Conservation (phyloP, 495 filamentous ascomycete genomes). For the Aspergillus affinis region DNA sequence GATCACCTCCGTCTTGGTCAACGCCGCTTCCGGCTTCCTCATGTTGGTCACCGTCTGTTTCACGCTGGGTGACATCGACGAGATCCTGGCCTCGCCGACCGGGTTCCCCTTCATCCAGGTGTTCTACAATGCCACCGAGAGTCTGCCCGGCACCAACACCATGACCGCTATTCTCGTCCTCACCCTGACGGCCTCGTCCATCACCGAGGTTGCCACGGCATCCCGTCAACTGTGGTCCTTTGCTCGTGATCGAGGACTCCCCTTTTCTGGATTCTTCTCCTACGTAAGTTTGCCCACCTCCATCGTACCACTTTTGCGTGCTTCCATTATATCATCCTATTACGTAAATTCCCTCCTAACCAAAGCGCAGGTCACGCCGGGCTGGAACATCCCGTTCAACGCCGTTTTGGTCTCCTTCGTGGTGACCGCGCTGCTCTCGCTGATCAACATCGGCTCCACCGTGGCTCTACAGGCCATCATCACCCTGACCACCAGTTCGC, state of each 20-base stretch:
- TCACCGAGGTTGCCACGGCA: constrained; percentile 55
- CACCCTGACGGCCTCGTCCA: constrained; percentile 46
- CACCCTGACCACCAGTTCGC: constrained; percentile 45
- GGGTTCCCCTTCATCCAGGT: constrained; percentile 56
- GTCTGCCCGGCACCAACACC: constrained; percentile 42
- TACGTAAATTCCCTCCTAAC: not conserved
- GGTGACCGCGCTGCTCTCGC: constrained; percentile 47
- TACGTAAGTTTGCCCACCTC: constrained; percentile 35
- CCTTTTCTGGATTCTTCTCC: constrained; percentile 51
- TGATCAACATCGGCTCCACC: constrained; percentile 54
- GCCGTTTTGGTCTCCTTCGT: constrained; percentile 48
- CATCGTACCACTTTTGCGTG: not conserved
- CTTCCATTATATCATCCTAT: not conserved
- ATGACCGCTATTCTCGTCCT: constrained; percentile 54
- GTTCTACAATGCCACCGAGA: constrained; percentile 50
- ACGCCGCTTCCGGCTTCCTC: constrained; percentile 50
- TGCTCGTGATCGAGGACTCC: constrained; percentile 56
- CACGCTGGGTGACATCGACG: constrained; percentile 50
- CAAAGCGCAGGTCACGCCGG: constrained; percentile 40
- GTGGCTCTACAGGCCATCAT: constrained; percentile 51
- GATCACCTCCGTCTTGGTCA: constrained; percentile 48
- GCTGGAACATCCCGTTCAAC: constrained; percentile 54
- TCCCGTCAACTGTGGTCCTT: constrained; percentile 60
- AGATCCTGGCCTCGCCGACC: constrained; percentile 35
- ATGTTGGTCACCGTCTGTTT: constrained; percentile 55